These are phyloP conservation scores for Chytriomyces sp. DNA, from an alignment of 192 early-diverging fungal genomes.

Conservation along the genomic window DNA sequence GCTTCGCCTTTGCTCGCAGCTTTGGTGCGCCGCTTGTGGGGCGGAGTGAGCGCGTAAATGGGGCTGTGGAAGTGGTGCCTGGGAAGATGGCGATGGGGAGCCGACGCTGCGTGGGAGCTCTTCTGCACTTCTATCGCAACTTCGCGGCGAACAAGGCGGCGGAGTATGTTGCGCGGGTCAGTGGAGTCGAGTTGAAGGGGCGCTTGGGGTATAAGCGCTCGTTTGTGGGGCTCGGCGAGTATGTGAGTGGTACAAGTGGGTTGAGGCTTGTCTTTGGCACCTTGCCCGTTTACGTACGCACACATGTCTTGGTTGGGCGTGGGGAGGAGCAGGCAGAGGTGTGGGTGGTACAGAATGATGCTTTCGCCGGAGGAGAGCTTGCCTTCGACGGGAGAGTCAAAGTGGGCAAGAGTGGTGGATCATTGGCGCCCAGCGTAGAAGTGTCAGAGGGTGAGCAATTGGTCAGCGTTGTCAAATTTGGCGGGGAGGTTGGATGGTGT, in stretches of 20 bases:
- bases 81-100: conserved; percentile 7
- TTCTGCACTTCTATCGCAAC: conserved; percentile 62
- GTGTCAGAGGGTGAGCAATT: conserved; percentile 10
- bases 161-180: conserved; percentile 34
- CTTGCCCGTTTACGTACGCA: conserved; percentile 57
- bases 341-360: conserved; percentile 64
- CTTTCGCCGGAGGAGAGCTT: conserved; percentile 51
- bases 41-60: too few relatives aligned
- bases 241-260: conserved; percentile 49
- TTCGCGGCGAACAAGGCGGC: conserved; percentile 53
- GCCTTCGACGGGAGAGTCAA: conserved; percentile 59
- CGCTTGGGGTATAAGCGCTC: conserved; percentile 61
- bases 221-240: conserved; percentile 67
- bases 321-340: conserved; percentile 53
- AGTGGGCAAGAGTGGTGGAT: conserved; percentile 29
- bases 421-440: conserved; percentile 32
- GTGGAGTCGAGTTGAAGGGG: conserved; percentile 39
- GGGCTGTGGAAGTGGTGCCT: conserved; percentile 14
- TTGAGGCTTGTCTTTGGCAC: conserved; percentile 61
- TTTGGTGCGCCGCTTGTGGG: conserved; percentile 59
- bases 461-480: conserved; percentile 41
- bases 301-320: conserved; percentile 17
- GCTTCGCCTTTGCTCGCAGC: conserved; percentile 61
- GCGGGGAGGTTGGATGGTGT: conserved; percentile 36
- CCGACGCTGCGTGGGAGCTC: neutral